Evolutionary conservation across 1,284 basidiomycete genomes (phyloP).

Genomic region (Leucoagaricus sp.): DNA sequence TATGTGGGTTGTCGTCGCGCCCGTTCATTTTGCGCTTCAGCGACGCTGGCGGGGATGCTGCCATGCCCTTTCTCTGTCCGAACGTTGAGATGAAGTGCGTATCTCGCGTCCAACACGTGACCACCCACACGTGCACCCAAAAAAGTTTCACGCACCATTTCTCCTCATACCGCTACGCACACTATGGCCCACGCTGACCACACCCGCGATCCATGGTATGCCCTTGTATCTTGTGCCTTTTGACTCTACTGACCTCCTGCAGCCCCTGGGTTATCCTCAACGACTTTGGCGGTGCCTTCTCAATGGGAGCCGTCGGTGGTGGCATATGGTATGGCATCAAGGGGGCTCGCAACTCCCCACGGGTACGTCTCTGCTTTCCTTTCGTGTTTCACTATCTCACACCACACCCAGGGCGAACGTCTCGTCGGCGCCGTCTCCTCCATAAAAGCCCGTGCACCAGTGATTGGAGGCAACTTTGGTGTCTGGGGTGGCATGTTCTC

Average conservation of each 20-base stretch:
- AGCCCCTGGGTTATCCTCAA: constrained; percentile 99
- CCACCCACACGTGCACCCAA: constrained; percentile 23
- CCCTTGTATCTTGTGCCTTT: constrained; percentile 11
- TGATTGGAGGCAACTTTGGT: constrained; percentile 97
- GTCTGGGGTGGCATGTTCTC: constrained; percentile 99
- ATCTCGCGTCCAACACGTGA: constrained; percentile 27
- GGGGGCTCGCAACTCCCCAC: constrained; percentile 94
- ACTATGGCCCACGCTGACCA: constrained; percentile 87
- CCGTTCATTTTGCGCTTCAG: constrained; percentile 46
- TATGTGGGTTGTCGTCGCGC: constrained; percentile 24
- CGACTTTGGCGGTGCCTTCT: constrained; percentile 96
- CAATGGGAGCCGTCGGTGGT: constrained; percentile 95
- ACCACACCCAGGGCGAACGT: constrained; percentile 77
- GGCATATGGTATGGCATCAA: constrained; percentile 99
- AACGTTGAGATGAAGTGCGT: constrained; percentile 25
- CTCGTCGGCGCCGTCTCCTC: constrained; percentile 92
- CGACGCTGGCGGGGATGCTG: constrained; percentile 22
- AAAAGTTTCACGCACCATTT: constrained; percentile 35
- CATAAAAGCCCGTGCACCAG: constrained; percentile 97
- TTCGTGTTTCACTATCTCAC: constrained; percentile 12
- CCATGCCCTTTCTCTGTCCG: constrained; percentile 25
- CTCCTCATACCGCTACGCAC: constrained; percentile 16
- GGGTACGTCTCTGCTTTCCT: constrained; percentile 56
- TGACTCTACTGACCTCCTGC: constrained; percentile 11
- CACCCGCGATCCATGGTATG: constrained; percentile 89